A percentile compares a stretch with the other conserved stretches of the same genome.
Evolutionary conservation across 495 filamentous ascomycete species (phyloP).

Genomic region (Aspergillus bertholletiae): DNA sequence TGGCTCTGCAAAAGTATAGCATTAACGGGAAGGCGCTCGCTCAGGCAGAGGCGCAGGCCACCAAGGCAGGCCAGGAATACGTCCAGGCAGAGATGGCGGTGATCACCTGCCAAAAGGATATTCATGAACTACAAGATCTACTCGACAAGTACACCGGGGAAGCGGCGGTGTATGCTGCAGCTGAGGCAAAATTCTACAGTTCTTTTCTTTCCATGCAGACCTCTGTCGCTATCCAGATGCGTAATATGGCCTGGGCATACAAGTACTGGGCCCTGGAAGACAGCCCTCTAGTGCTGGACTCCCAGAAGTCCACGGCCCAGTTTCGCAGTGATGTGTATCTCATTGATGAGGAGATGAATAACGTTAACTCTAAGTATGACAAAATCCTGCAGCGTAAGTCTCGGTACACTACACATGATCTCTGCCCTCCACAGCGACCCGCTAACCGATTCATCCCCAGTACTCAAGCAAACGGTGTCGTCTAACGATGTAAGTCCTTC

Average conservation of each 20-base stretch:
- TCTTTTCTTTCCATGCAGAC: neutral
- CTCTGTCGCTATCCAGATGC: neutral
- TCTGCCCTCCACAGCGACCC: too few species aligned
- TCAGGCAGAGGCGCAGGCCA: neutral
- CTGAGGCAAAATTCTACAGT: neutral
- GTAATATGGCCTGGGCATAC: conserved; percentile 4
- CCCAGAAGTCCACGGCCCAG: neutral
- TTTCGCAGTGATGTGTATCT: neutral
- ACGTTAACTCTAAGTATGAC: neutral
- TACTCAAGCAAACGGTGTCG: neutral
- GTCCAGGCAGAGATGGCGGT: neutral
- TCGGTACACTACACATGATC: too few species aligned
- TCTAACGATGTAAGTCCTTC: neutral
- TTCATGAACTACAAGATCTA: neutral
- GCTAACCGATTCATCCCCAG: neutral
- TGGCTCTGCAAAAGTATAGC: neutral
- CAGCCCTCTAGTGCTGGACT: neutral
- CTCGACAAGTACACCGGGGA: neutral
- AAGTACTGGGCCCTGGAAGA: conserved; percentile 1
- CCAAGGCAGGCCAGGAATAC: neutral
- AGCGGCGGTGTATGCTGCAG: neutral
- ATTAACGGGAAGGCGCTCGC: neutral
- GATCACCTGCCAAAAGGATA: neutral
- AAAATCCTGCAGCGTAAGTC: neutral
- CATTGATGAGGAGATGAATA: neutral